phyloP scores from a whole-genome alignment of 2,329 filamentous ascomycete genomes.

The Tetracladium maxilliforme region DNA sequence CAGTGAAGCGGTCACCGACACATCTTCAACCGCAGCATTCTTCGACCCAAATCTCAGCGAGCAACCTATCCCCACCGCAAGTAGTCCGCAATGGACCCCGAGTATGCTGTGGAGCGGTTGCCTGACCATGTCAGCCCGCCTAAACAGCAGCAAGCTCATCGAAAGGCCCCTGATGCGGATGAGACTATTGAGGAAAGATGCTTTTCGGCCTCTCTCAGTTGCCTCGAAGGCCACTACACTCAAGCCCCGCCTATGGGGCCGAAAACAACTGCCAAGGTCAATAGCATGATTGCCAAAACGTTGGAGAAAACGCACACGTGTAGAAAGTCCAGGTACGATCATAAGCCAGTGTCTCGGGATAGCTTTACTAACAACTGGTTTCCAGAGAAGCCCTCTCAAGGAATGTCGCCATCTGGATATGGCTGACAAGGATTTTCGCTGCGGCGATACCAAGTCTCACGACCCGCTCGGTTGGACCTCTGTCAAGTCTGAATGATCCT shows the following conservation, averaged over 20 bases:
- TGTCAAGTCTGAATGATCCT: conserved; percentile 35
- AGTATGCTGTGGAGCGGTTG: too few relatives aligned
- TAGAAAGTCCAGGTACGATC: conserved; percentile 38
- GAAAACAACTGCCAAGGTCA: conserved; percentile 36
- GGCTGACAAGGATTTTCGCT: conserved; percentile 45
- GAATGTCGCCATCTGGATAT: conserved; percentile 52
- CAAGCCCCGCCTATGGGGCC: conserved; percentile 40
- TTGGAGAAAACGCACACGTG: conserved; percentile 47
- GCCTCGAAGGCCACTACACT: conserved; percentile 46
- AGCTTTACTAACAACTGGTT: neutral
- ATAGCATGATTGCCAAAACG: conserved; percentile 41
- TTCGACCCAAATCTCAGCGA: too few relatives aligned
- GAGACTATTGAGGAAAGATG: conserved; percentile 49
- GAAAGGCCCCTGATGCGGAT: too few relatives aligned
- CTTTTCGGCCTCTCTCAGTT: conserved; percentile 44
- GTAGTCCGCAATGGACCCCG: too few relatives aligned
- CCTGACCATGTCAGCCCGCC: too few relatives aligned
- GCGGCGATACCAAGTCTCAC: conserved; percentile 46
- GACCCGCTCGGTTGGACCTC: conserved; percentile 39
- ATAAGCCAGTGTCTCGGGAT: neutral
- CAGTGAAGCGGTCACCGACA: too few relatives aligned
- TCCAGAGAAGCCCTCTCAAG: conserved; percentile 41
- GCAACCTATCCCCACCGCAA: too few relatives aligned
- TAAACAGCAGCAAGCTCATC: too few relatives aligned
- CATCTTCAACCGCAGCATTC: too few relatives aligned